phyloP scores from a whole-genome alignment of 1,284 basidiomycete genomes.

The Coniferiporia sulphurascens region DNA sequence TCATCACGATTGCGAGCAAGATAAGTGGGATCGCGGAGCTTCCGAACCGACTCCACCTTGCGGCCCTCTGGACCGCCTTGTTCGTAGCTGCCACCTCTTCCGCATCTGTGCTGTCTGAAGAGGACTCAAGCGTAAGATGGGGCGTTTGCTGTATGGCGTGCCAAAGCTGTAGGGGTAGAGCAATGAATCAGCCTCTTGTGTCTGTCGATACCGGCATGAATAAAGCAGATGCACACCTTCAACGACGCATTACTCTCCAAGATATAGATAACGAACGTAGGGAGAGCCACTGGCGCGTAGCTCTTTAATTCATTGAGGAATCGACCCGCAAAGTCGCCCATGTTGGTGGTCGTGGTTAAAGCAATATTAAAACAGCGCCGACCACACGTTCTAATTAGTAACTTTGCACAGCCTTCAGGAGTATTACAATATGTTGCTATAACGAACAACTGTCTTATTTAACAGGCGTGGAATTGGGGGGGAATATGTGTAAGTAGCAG shows the following conservation, averaged over 20 bases:
- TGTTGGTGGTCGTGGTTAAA: background rate
- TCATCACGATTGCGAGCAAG: background rate
- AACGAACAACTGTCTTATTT: no score
- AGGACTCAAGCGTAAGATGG: background rate
- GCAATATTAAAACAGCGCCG: no score
- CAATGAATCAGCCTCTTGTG: background rate
- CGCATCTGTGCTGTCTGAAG: background rate
- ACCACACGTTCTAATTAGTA: no score
- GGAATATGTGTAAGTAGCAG: no score
- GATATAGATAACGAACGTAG: conserved; percentile 2
- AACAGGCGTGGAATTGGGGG: no score
- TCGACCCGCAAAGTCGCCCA: background rate
- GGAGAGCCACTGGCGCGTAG: background rate
- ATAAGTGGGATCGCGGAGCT: background rate
- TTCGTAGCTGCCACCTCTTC: background rate
- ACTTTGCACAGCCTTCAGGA: no score
- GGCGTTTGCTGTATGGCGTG: conserved; percentile 6
- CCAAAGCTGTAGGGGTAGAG: background rate
- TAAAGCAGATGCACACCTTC: background rate
- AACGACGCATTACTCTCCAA: conserved; percentile 1
- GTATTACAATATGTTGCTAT: no score
- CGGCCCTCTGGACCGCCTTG: background rate
- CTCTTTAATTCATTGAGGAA: background rate
- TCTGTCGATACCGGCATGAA: background rate
- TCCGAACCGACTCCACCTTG: background rate